phyloP scores from a whole-genome alignment of 495 filamentous ascomycete genomes.

The Penicillium soppii region DNA sequence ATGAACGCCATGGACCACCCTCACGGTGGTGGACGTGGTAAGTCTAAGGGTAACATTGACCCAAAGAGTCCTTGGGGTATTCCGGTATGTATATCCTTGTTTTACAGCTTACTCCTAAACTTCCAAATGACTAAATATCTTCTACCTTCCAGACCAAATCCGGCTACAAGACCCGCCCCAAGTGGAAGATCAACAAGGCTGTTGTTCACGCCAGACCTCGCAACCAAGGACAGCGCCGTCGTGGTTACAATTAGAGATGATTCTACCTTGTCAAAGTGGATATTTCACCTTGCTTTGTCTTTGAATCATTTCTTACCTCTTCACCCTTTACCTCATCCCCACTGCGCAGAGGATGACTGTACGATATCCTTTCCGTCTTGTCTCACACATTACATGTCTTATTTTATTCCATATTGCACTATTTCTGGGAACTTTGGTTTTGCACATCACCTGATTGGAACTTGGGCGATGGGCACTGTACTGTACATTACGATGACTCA shows the following conservation, averaged over 20 bases:
- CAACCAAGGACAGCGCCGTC: slow-evolving; percentile 71
- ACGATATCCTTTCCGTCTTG: slow-evolving; percentile 20
- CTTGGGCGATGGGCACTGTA: slow-evolving; percentile 11
- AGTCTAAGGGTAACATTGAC: slow-evolving; percentile 95
- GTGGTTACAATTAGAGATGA: slow-evolving; percentile 42
- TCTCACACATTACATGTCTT: slow-evolving; percentile 12
- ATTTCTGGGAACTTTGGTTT: slow-evolving; percentile 14
- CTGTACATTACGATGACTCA: slow-evolving; percentile 27
- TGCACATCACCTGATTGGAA: slow-evolving; percentile 14
- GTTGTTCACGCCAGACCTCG: slow-evolving; percentile 72
- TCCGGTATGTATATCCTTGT: slow-evolving; percentile 63
- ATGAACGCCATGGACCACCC: slow-evolving; percentile 98
- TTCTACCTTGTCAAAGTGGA: background rate
- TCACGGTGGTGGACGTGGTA: slow-evolving; percentile 97
- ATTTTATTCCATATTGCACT: slow-evolving; percentile 7
- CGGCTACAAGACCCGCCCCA: slow-evolving; percentile 90
- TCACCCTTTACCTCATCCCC: slow-evolving; percentile 21
- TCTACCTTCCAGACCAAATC: slow-evolving; percentile 70
- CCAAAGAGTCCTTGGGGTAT: slow-evolving; percentile 95
- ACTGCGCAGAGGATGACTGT: slow-evolving; percentile 19
- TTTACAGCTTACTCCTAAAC: background rate
- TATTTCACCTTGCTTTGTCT: slow-evolving; percentile 11
- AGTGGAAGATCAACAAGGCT: slow-evolving; percentile 75
- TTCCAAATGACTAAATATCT: slow-evolving; percentile 16
- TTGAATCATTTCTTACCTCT: slow-evolving; percentile 9